Evolutionary conservation across 2,329 filamentous ascomycete species (phyloP).

Genomic region (Fusarium sp.): DNA sequence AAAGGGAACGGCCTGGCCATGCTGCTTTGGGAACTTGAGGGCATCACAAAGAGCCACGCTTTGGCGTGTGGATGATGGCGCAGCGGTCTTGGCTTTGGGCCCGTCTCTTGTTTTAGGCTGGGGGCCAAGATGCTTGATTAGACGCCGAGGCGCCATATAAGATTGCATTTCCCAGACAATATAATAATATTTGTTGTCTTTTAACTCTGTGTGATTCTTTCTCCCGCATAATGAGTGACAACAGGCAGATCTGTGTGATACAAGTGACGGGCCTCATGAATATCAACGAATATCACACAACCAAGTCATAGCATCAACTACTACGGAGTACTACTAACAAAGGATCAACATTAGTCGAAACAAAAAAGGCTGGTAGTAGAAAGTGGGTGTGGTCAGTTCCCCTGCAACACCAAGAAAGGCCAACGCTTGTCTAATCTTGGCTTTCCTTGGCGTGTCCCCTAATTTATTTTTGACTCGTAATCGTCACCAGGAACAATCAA

Average conservation of each 20-base stretch:
- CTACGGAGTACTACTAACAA: neutral
- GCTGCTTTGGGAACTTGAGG: slow-evolving; percentile 20
- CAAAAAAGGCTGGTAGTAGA: slow-evolving; percentile 14
- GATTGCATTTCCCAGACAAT: neutral
- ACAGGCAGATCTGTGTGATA: neutral
- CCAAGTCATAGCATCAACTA: neutral
- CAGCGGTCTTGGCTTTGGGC: slow-evolving; percentile 18
- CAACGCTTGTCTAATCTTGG: slow-evolving; percentile 31
- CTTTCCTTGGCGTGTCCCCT: slow-evolving; percentile 33
- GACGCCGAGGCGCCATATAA: slow-evolving; percentile 18
- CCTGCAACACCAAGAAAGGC: slow-evolving; percentile 16
- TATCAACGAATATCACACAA: neutral
- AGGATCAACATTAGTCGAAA: neutral
- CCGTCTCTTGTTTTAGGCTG: neutral
- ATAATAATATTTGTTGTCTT: neutral
- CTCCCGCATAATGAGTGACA: neutral
- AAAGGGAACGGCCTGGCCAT: slow-evolving; percentile 5
- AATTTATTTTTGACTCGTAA: neutral
- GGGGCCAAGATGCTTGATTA: slow-evolving; percentile 32
- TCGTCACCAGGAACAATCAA: neutral
- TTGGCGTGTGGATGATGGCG: slow-evolving; percentile 25
- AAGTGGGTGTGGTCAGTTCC: neutral
- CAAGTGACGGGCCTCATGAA: neutral
- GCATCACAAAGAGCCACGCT: slow-evolving; percentile 26
- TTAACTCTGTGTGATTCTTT: neutral